Base-by-base conservation (phyloP, 108 stramenopile genomes). In the Pseudonitzschia multistriata region DNA sequence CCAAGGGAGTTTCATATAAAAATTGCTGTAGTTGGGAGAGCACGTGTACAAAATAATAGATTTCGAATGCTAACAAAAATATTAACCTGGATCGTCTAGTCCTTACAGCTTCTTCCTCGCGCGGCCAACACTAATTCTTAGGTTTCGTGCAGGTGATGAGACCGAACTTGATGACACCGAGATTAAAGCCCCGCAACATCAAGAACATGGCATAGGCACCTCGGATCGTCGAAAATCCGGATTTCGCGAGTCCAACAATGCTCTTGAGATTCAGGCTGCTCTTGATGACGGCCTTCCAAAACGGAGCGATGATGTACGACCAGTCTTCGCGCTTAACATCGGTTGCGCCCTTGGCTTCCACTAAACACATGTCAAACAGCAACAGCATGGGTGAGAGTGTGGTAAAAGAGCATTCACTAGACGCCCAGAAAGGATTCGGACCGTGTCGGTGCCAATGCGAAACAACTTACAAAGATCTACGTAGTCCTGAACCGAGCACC, bases 281-380 rank as follows among this genome's bases (percentile, higher is more conserved):
- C 54, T 85, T 75, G 54, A 95, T 92, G 35, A 97, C 96, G 11
- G 96, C 96, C 73, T 93, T 94, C 96, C 96, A 97, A 81, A 97
- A 97, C 0, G 96, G 96, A 29, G 90, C 91, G 70, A 97, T 93
- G 62, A 92, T 83, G 69, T 88, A 86, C 14, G 88, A 89, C 96
- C 96, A 97, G 71, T 97, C 96, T 55, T 87, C 94, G 15, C 85
- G 70, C 52, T 70, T 72, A 27, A 94, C 78, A 39, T 91, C 80
- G 14, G 60, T 73, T 13, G 86, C 81, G 39, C 94, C 94, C 53
- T 83, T 76, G 27, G 79, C 79, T 62, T 91, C 74, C 61, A 93
- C 57, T 59, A n/a, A n/a, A n/a, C n/a, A n/a, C n/a, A n/a, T n/a
- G n/a, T n/a, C n/a, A n/a, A n/a, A n/a, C n/a, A n/a, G n/a, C n/a